These are phyloP conservation scores for Lasiodiplodia gonubiensis DNA, from an alignment of 2,329 filamentous ascomycete species.

Conservation along the genomic window DNA sequence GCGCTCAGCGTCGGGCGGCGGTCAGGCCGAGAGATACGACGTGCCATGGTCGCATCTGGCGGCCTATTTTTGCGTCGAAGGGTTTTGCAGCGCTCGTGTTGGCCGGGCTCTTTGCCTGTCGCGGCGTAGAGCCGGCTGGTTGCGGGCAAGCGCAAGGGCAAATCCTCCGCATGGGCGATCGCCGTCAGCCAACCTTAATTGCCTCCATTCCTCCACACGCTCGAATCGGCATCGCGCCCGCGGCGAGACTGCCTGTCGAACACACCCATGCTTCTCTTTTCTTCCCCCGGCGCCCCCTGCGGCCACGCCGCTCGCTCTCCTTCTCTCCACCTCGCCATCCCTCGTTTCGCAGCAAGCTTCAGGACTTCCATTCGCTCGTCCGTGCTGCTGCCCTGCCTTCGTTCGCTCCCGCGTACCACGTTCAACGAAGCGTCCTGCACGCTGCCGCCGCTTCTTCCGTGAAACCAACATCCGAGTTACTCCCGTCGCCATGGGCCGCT, in stretches of 20 bases:
- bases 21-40: neutral
- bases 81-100: constrained; percentile 6
- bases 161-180: constrained; percentile 25
- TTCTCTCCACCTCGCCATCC: neutral
- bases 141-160: constrained; percentile 9
- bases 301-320: neutral
- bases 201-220: constrained; percentile 26
- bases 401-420: no score
- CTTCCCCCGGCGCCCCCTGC: constrained; percentile 9
- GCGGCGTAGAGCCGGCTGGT: neutral
- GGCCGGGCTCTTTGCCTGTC: constrained; percentile 21
- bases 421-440: neutral
- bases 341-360: neutral
- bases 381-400: constrained; percentile 9
- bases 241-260: neutral
- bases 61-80: constrained; percentile 17
- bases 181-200: constrained; percentile 16
- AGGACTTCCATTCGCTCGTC: constrained; percentile 11
- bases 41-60: neutral
- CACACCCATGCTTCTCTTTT: constrained; percentile 21
- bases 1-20: neutral
- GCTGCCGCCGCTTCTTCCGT: neutral
- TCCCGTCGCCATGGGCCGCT: constrained; percentile 28
- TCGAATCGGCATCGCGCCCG: constrained; percentile 9
- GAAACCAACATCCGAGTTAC: constrained; percentile 7